Conservation (phyloP, 495 filamentous ascomycete genomes). For the Jackrogersella minutella region DNA sequence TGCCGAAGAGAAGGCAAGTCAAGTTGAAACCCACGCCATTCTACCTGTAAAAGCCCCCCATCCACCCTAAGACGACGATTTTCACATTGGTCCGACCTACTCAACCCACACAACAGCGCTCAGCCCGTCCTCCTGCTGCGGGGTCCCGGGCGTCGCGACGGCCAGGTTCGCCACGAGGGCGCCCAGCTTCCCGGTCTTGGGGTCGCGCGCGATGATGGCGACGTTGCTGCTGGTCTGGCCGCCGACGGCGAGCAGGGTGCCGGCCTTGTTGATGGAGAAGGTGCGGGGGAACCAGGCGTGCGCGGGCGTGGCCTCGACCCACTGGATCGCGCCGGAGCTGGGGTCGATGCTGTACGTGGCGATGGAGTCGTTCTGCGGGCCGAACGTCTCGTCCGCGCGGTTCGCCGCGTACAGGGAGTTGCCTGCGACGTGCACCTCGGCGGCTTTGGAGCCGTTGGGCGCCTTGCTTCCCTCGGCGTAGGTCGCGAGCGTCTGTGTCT, state of each 20-base stretch:
- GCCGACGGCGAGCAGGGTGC: conserved; percentile 68
- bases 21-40: background rate
- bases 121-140: conserved; percentile 56
- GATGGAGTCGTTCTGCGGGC: conserved; percentile 50
- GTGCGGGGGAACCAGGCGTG: conserved; percentile 62
- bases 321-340: conserved; percentile 47
- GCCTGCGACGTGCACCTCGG: conserved; percentile 52
- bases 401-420: conserved; percentile 55
- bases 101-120: conserved; percentile 57
- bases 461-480: conserved; percentile 46
- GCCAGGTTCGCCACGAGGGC: conserved; percentile 53
- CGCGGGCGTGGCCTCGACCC: conserved; percentile 51
- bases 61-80: background rate
- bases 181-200: conserved; percentile 62
- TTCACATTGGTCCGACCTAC: no score
- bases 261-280: conserved; percentile 69
- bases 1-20: no score
- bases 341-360: conserved; percentile 50
- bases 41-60: background rate
- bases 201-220: conserved; percentile 65
- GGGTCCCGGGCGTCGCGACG: conserved; percentile 51
- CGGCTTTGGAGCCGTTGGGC: conserved; percentile 52
- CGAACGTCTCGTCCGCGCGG: conserved; percentile 55
- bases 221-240: conserved; percentile 69
- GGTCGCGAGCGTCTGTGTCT: conserved; percentile 50